Evolutionary conservation across 1,284 basidiomycete genomes (phyloP).

Genomic region (Malassezia arunalokei): DNA sequence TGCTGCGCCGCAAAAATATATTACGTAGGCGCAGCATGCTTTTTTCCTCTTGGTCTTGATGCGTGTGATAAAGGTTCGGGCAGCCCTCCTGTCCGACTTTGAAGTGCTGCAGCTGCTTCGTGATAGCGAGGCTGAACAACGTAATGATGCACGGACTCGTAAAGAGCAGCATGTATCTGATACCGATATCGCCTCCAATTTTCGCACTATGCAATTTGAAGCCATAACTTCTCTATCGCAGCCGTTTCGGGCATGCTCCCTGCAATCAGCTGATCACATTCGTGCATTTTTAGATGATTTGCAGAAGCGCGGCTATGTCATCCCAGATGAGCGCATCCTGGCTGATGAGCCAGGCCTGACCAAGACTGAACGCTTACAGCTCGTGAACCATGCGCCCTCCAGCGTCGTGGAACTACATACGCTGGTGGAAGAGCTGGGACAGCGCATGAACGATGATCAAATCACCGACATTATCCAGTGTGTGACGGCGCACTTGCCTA

Average conservation of each 20-base stretch:
- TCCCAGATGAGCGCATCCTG: conserved; percentile 22
- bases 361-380: conserved; percentile 78
- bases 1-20: too few species aligned
- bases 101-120: conserved; percentile 71
- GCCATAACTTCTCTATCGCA: conserved; percentile 70
- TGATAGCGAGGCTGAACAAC: conserved; percentile 62
- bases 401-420: conserved; percentile 76
- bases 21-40: too few species aligned
- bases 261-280: conserved; percentile 60
- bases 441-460: conserved; percentile 14
- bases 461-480: conserved; percentile 11
- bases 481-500: conserved; percentile 6
- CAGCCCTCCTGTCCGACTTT: conserved; percentile 69
- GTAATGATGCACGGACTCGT: conserved; percentile 53
- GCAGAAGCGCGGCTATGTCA: conserved; percentile 19
- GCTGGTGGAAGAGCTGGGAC: conserved; percentile 57
- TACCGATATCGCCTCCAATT: conserved; percentile 53
- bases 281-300: conserved; percentile 58
- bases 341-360: conserved; percentile 56
- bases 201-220: conserved; percentile 78
- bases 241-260: conserved; percentile 57
- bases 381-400: conserved; percentile 73
- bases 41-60: conserved; percentile 9
- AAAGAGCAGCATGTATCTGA: conserved; percentile 21
- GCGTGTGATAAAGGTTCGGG: conserved; percentile 64